Percentiles rank a stretch among this genome's conserved stretches.
phyloP scores from a whole-genome alignment of 140 eudicot species.

The Senecio squalidus region DNA sequence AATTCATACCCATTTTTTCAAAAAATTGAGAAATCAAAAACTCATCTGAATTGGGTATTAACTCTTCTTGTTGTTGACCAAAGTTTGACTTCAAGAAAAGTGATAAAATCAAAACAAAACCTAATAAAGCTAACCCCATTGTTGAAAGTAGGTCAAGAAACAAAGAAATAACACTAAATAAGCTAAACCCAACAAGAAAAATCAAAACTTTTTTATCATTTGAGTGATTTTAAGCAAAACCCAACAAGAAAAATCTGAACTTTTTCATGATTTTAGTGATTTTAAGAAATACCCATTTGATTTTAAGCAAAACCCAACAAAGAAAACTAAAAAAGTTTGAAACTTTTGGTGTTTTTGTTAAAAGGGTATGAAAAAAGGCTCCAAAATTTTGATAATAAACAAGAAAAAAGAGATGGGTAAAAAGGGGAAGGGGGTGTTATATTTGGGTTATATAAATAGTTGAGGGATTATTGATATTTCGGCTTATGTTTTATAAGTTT shows the following conservation, averaged over 20 bases:
- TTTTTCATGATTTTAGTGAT: slow-evolving; percentile 7
- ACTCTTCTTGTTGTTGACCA: slow-evolving; percentile 45
- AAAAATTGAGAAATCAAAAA: slow-evolving; percentile 62
- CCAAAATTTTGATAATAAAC: slow-evolving; percentile 5
- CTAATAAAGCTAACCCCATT: slow-evolving; percentile 49
- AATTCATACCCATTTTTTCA: slow-evolving; percentile 45
- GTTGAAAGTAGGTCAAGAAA: neutral
- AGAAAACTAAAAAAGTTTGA: slow-evolving; percentile 30
- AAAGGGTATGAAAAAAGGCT: slow-evolving; percentile 20
- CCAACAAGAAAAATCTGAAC: slow-evolving; percentile 13
- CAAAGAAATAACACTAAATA: neutral
- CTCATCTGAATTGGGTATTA: slow-evolving; percentile 70
- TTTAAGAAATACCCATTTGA: slow-evolving; percentile 24
- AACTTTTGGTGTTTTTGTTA: slow-evolving; percentile 30
- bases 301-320: too few relatives aligned
- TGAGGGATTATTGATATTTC: too few relatives aligned
- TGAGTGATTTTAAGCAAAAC: neutral
- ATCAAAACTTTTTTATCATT: slow-evolving; percentile 4
- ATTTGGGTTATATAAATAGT: too few relatives aligned
- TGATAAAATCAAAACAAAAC: slow-evolving; percentile 39
- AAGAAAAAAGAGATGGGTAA: slow-evolving; percentile 16
- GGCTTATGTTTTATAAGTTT: too few relatives aligned
- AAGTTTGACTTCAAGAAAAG: slow-evolving; percentile 44
- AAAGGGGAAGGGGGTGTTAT: too few relatives aligned
- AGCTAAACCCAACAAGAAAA: slow-evolving; percentile 10